Evolutionary conservation across 2,329 filamentous ascomycete genomes (phyloP), one percentile per base, ranked within the genome.

Genomic region (Clarireedia hainanense): DNA sequence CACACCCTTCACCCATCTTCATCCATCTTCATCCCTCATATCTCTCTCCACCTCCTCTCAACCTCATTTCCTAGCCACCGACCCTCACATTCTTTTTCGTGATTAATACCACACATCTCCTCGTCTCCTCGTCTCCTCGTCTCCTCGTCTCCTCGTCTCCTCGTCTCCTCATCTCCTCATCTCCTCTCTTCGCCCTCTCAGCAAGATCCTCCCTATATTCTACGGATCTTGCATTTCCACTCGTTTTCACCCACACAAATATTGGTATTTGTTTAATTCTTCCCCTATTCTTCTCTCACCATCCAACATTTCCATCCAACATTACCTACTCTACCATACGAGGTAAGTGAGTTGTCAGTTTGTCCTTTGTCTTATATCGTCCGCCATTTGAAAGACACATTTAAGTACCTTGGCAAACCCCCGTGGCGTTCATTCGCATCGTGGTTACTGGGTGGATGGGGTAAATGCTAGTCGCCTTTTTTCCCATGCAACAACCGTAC

Each of bases 381-480:
- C 27, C 27, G 27, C 7, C 27, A 9, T 30, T 30, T 10, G 6
- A 30, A 9, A 20, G 20, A 20, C 20, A 20, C 20, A 20, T 20
- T 20, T 2, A 20, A 10, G 6, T 30, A 5, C 10, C 27, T 30
- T 30, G 27, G 27, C 27, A 30, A 30, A 30, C 10, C 27, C 1
- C 27, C 7, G 27, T 10, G 7, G 27, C 27, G 27, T 10, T 30
- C 7, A 30, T 30, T 30, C 7, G 27, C 7, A 34, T 46, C 17
- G 39, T n/a, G 42, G 27, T 52, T 36, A 36, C 50, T 43, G 14
- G 12, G 50, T 37, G 42, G 37, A 52, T 52, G 50, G 46, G 50
- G 30, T 27, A 52, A 52, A 42, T 15, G 20, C 9, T 17, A 24
- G 23, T 52, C 3, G 23, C 14, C 6, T 47, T 52, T 20, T 10